Base-by-base conservation (phyloP, 345 rosid genomes). In the Citrus glauca region DNA sequence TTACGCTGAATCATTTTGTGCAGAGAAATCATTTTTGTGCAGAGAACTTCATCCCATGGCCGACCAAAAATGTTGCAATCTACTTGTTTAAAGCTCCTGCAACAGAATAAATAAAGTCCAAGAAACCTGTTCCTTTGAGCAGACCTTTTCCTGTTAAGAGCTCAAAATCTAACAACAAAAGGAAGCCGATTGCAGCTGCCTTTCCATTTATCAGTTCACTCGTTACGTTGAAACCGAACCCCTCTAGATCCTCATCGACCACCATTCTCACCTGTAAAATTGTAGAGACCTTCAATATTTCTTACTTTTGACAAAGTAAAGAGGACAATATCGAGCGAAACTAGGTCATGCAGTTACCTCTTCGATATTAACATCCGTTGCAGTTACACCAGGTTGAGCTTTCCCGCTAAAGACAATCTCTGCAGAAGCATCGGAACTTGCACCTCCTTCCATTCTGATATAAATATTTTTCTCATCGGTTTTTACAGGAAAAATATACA, bases 391-490 rank as follows among this genome's bases (percentile, higher is more conserved):
- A 17, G 99, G 99, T 78, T 89, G 93, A 84, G 98, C 97, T 83
- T 82, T 93, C 66, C 99, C 98, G 66, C 98, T 95, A 69, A 95
- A 95, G 68, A 95, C 94, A 0, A 93, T 93, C 89, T 95, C 97
- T 0, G 97, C 91, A 40, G 98, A 88, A 64, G 93, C 97, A 71
- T 89, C 94, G 0, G 92, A 55, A 28, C 60, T 79, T 42, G 67
- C 79, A 7, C 79, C 81, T 82, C 88, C 90, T 81, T 82, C 79
- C 81, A 95, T 80, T 82, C 89, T 85, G 75, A 95, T 89, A 72
- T 83, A 91, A 40, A 95, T 93, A 77, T 93, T 95, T 9, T 95
- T 88, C 74, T 88, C 93, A n/a, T 95, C 95, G 1, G 79, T 79
- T 85, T 93, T 93, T 69, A 85, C 90, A 17, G 95, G 96, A 85